Base-by-base conservation (phyloP, 108 stramenopile genomes). In the Cyclotella sp. region DNA sequence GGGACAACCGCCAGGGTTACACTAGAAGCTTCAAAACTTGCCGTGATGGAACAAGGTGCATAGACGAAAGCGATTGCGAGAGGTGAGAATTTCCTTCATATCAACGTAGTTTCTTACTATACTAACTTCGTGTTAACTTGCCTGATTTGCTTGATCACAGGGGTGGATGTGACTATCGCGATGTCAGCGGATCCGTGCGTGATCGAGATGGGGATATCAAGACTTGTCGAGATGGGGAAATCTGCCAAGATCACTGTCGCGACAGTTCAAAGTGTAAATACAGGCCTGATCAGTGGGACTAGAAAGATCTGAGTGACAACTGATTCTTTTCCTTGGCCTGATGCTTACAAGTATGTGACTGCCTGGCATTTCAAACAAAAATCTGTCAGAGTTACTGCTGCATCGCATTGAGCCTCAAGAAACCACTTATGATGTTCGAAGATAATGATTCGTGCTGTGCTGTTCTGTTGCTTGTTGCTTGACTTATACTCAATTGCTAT, bases 281-380 rank as follows among this genome's bases (percentile, higher is more conserved):
- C 26, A 44, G 63, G 24, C 43, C 63, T 3, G 26, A 64, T 64
- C 63, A 64, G 45, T 64, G 63, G 63, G 45, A 64, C 14, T 64
- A 64, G 40, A 24, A 26, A 55, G 24, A 34, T 5, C 6, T 34
- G 21, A 26, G 55, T 55, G 24, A n/a, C n/a, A 2, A 34, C 4
- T 34, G 34, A 34, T 6, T 34, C 4, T 5, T 34, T 34, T 34
- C 34, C 6, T 34, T 2, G 34, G 34, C 2, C 2, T 34, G 34
- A 5, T 6, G 34, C 34, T 34, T 34, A 6, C 34, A 34, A 34
- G 34, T 5, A 34, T 34, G 6, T 34, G 34, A 34, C 34, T 34
- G 6, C 34, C 34, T 34, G 34, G 34, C 34, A 34, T 34, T 34
- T 34, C 34, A 6, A 34, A 34, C 34, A 6, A 2, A 34, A 2